Percentiles rank a stretch among this genome's conserved stretches.
phyloP scores from a whole-genome alignment of 1,284 basidiomycete genomes.

The Peniophora sp. region DNA sequence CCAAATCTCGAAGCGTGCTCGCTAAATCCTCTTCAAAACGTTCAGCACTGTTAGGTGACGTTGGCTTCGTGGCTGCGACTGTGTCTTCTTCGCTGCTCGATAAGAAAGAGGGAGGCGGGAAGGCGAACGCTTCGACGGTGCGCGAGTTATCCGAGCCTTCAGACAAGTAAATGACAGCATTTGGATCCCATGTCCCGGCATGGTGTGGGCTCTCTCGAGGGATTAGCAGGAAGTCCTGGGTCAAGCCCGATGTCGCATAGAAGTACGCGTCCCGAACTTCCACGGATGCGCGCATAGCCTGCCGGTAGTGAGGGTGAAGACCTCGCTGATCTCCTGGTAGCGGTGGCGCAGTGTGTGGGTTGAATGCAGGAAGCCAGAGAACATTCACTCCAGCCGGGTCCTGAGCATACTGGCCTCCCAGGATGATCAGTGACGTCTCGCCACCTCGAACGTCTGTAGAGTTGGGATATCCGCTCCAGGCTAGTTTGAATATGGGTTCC shows the following conservation, averaged over 20 bases:
- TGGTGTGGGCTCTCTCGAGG: constrained; percentile 72
- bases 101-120: constrained; percentile 45
- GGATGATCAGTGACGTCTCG: constrained; percentile 64
- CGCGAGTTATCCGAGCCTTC: constrained; percentile 33
- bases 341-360: constrained; percentile 48
- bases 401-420: constrained; percentile 63
- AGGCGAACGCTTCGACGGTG: constrained; percentile 42
- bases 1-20: constrained; percentile 33
- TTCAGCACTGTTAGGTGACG: constrained; percentile 10
- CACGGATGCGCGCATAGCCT: constrained; percentile 61
- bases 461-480: constrained; percentile 75
- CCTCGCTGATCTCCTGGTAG: constrained; percentile 26
- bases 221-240: constrained; percentile 77
- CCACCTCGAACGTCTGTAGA: constrained; percentile 56
- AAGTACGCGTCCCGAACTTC: constrained; percentile 48
- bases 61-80: constrained; percentile 7
- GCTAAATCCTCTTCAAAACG: constrained; percentile 32
- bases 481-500: constrained; percentile 86
- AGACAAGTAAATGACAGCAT: constrained; percentile 48
- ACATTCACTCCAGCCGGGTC: constrained; percentile 63
- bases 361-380: constrained; percentile 67
- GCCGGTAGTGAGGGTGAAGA: constrained; percentile 46
- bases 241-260: constrained; percentile 52
- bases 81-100: constrained; percentile 3
- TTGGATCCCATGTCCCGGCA: constrained; percentile 61